Base-by-base conservation (phyloP, 2,329 filamentous ascomycete genomes). In the Aphanocladium album region DNA sequence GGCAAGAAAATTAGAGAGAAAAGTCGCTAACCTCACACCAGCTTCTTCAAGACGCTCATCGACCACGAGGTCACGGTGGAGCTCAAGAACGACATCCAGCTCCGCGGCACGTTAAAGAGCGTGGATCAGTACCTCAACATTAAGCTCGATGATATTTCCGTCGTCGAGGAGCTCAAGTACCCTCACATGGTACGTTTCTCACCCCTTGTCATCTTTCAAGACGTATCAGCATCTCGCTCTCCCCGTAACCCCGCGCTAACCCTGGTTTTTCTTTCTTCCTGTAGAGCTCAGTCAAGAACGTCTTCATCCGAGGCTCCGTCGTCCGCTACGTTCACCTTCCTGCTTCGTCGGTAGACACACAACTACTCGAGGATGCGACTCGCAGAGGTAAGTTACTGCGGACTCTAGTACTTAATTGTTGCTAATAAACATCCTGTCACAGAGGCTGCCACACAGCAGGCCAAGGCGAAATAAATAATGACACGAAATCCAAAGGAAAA, bases 91-190 rank as follows among this genome's bases (percentile, higher is more conserved):
- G 95, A 99, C 78, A 96, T 99, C 69, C 92, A 93, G 73, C 96
- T 99, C 74, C 90, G 91, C 69, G 95, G 95, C 67, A 96, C 89
- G 39, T 83, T 99, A 67, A 99, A 98, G 82, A 96, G 90, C 72
- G 93, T 99, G 67, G 95, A 99, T 74, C 95, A 98, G 80, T 99
- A 96, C 78, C 86, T 99, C 72, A 99, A 99, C 79, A 97, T 99
- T 79, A 98, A 98, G 81, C 86, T 99, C 55, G 95, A 99, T 72
- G 91, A 97, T 71, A 96, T 98, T 63, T 84, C 88, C 64, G 93
- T 98, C 35, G 84, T 96, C 27, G 93, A 99, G 67, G 91, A 98
- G 78, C 79, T 95, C 71, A 92, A 93, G 76, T 98, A 97, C 74
- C 95, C 95, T 55, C 95, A 99, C 76, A 77, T 99, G 75, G 90